Evolutionary conservation across 1,284 basidiomycete genomes (phyloP).

Genomic region (Ustilago curta): DNA sequence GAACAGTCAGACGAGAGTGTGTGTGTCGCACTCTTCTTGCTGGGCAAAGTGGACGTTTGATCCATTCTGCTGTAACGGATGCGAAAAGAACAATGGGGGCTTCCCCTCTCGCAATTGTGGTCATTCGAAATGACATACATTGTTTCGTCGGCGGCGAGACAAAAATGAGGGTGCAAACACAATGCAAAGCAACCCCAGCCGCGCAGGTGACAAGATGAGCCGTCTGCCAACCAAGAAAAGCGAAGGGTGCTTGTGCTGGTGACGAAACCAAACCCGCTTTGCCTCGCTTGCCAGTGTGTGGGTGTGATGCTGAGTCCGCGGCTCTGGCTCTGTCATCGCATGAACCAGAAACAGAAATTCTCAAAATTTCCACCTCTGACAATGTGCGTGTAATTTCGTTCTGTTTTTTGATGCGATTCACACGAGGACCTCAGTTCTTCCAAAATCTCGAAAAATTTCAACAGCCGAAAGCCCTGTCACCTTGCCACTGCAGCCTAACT

Average conservation of each 20-base stretch:
- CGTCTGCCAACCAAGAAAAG: too few species aligned
- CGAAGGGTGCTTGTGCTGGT: neutral
- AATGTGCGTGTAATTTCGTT: neutral
- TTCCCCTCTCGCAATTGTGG: too few species aligned
- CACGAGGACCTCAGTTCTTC: conserved; percentile 33
- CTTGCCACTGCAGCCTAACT: conserved; percentile 11
- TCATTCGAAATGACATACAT: neutral
- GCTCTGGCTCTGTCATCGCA: conserved; percentile 4
- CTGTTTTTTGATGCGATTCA: neutral
- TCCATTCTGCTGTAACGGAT: too few species aligned
- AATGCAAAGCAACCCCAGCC: neutral
- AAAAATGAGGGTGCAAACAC: neutral
- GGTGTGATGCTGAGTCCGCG: neutral
- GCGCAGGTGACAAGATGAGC: neutral
- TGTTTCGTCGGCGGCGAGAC: neutral
- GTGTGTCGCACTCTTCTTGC: too few species aligned
- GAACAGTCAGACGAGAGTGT: neutral
- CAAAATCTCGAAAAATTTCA: conserved; percentile 27
- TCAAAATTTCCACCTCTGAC: neutral
- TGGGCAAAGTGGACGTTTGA: too few species aligned
- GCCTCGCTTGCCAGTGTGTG: too few species aligned
- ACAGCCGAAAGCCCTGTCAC: conserved; percentile 18
- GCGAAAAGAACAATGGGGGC: too few species aligned
- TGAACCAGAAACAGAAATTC: neutral
- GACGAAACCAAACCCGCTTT: too few species aligned